Base-by-base conservation (phyloP, 2,329 filamentous ascomycete genomes). In the Raffaelea arxii region DNA sequence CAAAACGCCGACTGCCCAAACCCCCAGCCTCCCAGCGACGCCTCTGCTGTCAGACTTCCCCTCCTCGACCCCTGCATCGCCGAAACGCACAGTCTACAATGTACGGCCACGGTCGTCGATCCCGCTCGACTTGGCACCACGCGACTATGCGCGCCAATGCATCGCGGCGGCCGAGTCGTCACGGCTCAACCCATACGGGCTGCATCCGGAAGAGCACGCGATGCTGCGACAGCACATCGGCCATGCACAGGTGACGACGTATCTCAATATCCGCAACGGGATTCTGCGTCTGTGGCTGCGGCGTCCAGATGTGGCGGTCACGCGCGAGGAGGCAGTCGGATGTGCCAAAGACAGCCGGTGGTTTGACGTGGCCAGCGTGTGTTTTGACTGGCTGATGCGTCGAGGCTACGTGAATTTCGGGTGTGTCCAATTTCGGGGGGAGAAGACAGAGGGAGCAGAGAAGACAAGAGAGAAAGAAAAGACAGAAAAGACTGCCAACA, bases 341-440 rank as follows among this genome's bases (percentile, higher is more conserved):
- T 97, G 91, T 67, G 86, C 89, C 44, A 86, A 82, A 65, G 89
- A 95, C 57, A 74, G 76, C 46, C 80, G 89, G 46, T 97, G 89
- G 81, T 95, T 95, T 63, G 84, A 88, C 49, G 77, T 91, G 40
- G 90, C 92, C 10, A 86, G 81, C 53, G 75, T 96, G 47, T 92
- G 89, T 53, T 94, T 92, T 60, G 82, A 94, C 62, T 98, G 91
- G 91, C 77, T 98, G 18, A 73, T 90, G 47, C 82, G 91, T 50
- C 80, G 85, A 53, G 92, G 92, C 19, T 95, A 94, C 62, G 94
- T 98, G 68, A 98, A 98, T 63, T 96, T 89, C 62, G 92, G 94
- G 16, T 97, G 92, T 62, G 76, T 92, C 3, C 79, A 89, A 22
- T 43, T 47, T 6, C 43, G 43, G 18, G 30, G 37, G 6, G 18